Base-by-base conservation (phyloP, 306 rosid genomes). In the Dryas alaskensis region DNA sequence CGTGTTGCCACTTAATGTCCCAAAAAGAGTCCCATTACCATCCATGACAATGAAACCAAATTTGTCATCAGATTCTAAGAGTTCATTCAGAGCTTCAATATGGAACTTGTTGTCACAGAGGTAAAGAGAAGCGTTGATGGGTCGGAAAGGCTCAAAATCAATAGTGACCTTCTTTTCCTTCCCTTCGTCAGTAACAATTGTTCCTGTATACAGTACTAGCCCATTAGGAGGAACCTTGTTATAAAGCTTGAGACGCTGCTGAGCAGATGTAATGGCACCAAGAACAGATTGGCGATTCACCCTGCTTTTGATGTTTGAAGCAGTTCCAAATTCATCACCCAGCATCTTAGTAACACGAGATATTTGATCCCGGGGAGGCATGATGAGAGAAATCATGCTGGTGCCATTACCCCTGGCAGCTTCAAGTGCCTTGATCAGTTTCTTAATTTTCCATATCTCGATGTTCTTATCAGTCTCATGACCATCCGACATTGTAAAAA, bases 241-340 rank as follows among this genome's bases (percentile, higher is more conserved):
- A 72, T 92, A 92, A 16, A 92, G 90, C 89, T 92, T 92, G 80
- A 92, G 85, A 60, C 96, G 79, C 79, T 89, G 97, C 70, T 92
- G 97, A 50, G 97, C 96, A 70, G 97, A 92, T 6, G 97, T 92
- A 43, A 92, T 92, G 48, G 97, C 97, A 13, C 87, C 97, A 69
- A 92, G 76, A 66, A 92, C 97, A 27, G 97, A 92, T 79, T 89
- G 96, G 5, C 96, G 85, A 79, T 92, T 92, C 65, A 92, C 97
- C 85, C 97, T 85, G 48, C 97, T 92, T 66, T 92, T 92, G 74
- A 92, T 92, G 78, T 92, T 92, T 64, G 97, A 92, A 72, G 96
- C 97, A 83, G 97, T 92, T 73, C 97, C 97, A 79, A 83, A 92
- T 83, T 92, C 97, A 82, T 92, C 97, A 48, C 96, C 97, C 73